A percentile compares a stretch with the other conserved stretches of the same genome.
These are phyloP conservation scores for Medicago ruthenica DNA, from an alignment of 306 rosid species.

Conservation along the genomic window DNA sequence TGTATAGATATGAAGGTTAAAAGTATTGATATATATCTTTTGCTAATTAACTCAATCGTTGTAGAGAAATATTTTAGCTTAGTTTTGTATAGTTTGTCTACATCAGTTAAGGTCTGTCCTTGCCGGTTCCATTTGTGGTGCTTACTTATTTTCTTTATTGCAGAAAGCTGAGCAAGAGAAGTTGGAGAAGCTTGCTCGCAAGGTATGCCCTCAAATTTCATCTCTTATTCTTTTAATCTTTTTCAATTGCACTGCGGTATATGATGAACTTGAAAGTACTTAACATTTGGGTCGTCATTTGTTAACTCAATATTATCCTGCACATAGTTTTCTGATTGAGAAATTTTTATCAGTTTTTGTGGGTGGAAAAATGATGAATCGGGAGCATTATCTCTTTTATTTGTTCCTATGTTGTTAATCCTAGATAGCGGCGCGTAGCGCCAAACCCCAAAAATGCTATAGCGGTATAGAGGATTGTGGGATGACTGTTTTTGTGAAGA, in stretches of 20 bases:
- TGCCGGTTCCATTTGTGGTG: conserved; percentile 22
- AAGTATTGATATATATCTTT: conserved; percentile 18
- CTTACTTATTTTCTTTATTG: conserved; percentile 43
- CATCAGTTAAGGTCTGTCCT: conserved; percentile 22
- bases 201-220: conserved; percentile 53
- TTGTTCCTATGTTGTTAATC: not conserved
- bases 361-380: not conserved
- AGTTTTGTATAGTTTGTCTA: conserved; percentile 7
- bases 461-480: too few species aligned
- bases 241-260: not conserved
- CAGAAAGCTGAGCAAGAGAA: conserved; percentile 86
- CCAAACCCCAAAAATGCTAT: too few species aligned
- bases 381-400: conserved; percentile 1
- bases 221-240: conserved; percentile 6
- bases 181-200: conserved; percentile 87
- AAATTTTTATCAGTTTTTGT: conserved; percentile 5
- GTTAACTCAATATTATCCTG: conserved; percentile 21
- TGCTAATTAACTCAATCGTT: not conserved
- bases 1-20: conserved; percentile 13
- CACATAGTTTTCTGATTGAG: conserved; percentile 26
- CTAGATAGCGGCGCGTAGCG: too few species aligned
- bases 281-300: not conserved
- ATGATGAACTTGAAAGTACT: conserved; percentile 2
- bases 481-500: too few species aligned
- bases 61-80: not conserved